These are phyloP conservation scores for Hymenochaete sp. DNA, from an alignment of 1,284 basidiomycete genomes.

Conservation along the genomic window DNA sequence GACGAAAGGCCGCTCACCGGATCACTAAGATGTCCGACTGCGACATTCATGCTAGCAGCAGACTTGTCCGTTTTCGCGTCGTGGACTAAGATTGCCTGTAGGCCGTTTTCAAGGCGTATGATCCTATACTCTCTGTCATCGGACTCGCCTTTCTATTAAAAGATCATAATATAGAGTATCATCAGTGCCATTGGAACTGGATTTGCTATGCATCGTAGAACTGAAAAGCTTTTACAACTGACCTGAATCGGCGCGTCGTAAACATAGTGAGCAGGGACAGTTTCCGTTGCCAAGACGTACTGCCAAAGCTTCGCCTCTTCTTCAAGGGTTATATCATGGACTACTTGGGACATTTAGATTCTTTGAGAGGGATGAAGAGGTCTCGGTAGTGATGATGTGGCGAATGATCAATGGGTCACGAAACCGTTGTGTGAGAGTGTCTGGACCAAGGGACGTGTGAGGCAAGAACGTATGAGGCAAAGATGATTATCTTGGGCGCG, in stretches of 20 bases:
- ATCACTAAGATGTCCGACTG: conserved; percentile 90
- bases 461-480: too few species aligned
- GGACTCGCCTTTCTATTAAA: conserved; percentile 68
- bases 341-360: too few species aligned
- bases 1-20: conserved; percentile 69
- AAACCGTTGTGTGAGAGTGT: too few species aligned
- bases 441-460: too few species aligned
- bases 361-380: too few species aligned
- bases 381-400: too few species aligned
- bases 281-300: conserved; percentile 27
- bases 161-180: too few species aligned
- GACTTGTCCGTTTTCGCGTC: conserved; percentile 91
- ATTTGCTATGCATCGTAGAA: too few species aligned
- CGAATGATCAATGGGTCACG: too few species aligned
- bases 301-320: conserved; percentile 28
- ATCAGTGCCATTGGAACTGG: too few species aligned
- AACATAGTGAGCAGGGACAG: conserved; percentile 38
- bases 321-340: conserved; percentile 3
- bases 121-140: conserved; percentile 76
- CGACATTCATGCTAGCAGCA: conserved; percentile 90
- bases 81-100: conserved; percentile 81
- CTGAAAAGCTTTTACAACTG: too few species aligned
- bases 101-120: conserved; percentile 79
- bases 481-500: too few species aligned
- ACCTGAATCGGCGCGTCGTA: conserved; percentile 62